Percentiles rank a stretch among this genome's conserved stretches.
Conservation (phyloP, 2,329 filamentous ascomycete species). For the Cladosporium velox region DNA sequence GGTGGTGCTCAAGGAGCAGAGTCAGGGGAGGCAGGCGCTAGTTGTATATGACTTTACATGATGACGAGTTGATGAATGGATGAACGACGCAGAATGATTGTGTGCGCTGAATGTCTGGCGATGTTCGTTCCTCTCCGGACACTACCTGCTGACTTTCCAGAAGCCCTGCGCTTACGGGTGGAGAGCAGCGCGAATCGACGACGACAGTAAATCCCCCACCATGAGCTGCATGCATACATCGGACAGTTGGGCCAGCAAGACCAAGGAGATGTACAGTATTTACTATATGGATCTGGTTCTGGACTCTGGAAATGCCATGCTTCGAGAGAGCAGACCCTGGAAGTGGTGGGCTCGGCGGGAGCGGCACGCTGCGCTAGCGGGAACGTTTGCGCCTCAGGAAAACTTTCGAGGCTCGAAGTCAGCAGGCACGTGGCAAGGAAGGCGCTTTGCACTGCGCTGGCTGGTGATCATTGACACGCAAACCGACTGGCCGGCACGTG, state of each 20-base stretch:
- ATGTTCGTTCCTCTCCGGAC: neutral
- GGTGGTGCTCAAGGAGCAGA: conserved; percentile 75
- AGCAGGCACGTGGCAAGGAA: conserved; percentile 7
- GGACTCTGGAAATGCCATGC: neutral
- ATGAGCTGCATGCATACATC: neutral
- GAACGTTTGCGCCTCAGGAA: conserved; percentile 11
- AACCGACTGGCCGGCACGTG: neutral
- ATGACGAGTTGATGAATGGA: conserved; percentile 21
- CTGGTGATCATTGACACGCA: neutral
- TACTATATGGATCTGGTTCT: neutral
- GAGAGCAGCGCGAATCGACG: neutral
- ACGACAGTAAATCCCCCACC: no score
- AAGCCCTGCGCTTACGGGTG: neutral
- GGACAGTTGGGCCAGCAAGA: neutral
- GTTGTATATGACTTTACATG: conserved; percentile 87
- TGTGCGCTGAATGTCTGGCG: neutral
- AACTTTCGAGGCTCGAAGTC: conserved; percentile 2
- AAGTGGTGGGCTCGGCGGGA: neutral
- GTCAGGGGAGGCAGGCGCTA: conserved; percentile 68
- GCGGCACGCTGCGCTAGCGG: neutral
- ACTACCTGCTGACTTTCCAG: neutral
- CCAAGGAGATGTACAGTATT: no score
- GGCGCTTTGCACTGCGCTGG: neutral
- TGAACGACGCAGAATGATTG: conserved; percentile 3
- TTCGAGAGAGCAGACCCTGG: neutral